phyloP scores from a whole-genome alignment of 1,139 yeast species.

The Yamadazyma dushanensis region DNA sequence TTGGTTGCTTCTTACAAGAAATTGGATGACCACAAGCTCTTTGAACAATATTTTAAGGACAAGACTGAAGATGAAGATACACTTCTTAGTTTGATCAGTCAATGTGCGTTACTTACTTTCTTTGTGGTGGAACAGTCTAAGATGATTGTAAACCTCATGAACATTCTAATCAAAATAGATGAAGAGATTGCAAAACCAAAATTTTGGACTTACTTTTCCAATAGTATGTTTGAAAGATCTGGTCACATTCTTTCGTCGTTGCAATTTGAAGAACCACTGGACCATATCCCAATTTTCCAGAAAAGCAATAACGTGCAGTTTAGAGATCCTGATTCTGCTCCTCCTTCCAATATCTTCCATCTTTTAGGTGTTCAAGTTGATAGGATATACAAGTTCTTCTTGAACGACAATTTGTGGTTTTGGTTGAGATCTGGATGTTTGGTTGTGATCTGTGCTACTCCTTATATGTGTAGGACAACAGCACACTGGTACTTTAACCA shows the following conservation, averaged over 20 bases:
- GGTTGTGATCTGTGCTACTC: constrained; percentile 26
- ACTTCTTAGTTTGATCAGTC: constrained; percentile 29
- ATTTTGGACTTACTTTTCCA: constrained; percentile 24
- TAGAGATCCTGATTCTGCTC: constrained; percentile 31
- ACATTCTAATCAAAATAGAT: constrained; percentile 29
- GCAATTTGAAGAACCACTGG: constrained; percentile 15
- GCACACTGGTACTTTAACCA: constrained; percentile 32
- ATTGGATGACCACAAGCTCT: constrained; percentile 15
- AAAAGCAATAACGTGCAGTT: constrained; percentile 7
- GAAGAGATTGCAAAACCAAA: constrained; percentile 26
- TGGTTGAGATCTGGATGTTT: constrained; percentile 31
- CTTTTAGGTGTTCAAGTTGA: constrained; percentile 20
- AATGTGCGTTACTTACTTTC: constrained; percentile 22
- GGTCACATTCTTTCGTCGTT: constrained; percentile 14
- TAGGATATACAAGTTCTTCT: constrained; percentile 18
- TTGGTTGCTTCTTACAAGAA: constrained; percentile 11
- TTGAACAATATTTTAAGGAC: constrained; percentile 18
- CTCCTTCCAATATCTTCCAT: constrained; percentile 26
- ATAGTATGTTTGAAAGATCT: constrained; percentile 16
- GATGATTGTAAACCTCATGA: constrained; percentile 25
- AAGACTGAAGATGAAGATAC: constrained; percentile 24
- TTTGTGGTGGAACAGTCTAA: constrained; percentile 13
- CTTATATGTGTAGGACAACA: constrained; percentile 30
- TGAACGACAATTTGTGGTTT: constrained; percentile 30
- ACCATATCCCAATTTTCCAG: constrained; percentile 10